Conservation (phyloP, 1,284 basidiomycete species). For the Boletus albobrunnescens region DNA sequence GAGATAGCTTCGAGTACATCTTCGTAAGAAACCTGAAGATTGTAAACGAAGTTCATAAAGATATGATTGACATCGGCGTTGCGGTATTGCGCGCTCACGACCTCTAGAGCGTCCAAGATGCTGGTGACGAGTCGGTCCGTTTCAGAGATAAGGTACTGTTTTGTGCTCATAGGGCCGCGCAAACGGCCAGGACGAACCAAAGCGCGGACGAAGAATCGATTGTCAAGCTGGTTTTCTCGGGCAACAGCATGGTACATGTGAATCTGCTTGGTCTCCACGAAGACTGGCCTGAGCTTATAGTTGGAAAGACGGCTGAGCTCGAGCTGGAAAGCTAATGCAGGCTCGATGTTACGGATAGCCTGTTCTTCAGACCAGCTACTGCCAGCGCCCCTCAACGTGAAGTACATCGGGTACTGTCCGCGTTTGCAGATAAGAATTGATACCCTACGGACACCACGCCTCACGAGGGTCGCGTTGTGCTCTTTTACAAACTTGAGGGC, state of each 20-base stretch:
- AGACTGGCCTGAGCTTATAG: conserved; percentile 93
- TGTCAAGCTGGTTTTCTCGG: conserved; percentile 93
- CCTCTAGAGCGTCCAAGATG: conserved; percentile 92
- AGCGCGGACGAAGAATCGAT: conserved; percentile 96
- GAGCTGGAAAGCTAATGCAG: conserved; percentile 96
- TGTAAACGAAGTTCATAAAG: conserved; percentile 98
- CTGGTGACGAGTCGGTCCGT: conserved; percentile 95
- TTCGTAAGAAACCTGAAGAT: conserved; percentile 91
- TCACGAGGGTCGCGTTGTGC: conserved; percentile 58
- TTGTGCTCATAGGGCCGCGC: conserved; percentile 85
- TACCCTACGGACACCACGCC: conserved; percentile 85
- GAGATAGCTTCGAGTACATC: conserved; percentile 94
- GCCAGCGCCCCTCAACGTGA: conserved; percentile 79
- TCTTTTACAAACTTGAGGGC: conserved; percentile 76
- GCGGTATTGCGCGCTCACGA: conserved; percentile 82
- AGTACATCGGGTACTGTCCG: conserved; percentile 92
- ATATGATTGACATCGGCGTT: conserved; percentile 95
- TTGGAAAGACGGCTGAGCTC: conserved; percentile 95
- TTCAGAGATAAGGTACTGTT: conserved; percentile 97
- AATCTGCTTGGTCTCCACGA: conserved; percentile 92
- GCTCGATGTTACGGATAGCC: conserved; percentile 97
- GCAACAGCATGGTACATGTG: conserved; percentile 97
- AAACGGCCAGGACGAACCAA: conserved; percentile 94
- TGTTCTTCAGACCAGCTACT: conserved; percentile 90
- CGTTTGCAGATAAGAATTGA: conserved; percentile 91